phyloP scores from a whole-genome alignment of 2,329 filamentous ascomycete genomes.

The Stagonosporopsis vannaccii region DNA sequence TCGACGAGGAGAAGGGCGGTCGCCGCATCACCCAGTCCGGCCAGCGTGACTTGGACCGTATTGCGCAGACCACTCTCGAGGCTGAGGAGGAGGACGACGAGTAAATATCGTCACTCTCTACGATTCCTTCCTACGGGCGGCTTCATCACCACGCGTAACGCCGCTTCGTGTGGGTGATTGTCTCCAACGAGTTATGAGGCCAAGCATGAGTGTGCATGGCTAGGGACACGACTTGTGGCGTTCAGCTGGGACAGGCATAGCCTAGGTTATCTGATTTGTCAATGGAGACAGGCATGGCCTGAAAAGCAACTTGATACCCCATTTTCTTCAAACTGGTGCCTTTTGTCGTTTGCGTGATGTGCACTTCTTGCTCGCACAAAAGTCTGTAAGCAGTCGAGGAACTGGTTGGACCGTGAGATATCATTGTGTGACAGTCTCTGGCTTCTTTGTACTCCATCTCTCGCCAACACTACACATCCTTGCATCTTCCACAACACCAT shows the following conservation, averaged over 20 bases:
- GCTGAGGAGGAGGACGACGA: constrained; percentile 57
- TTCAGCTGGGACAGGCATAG: constrained; percentile 43
- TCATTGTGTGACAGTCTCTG: not conserved
- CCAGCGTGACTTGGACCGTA: constrained; percentile 96
- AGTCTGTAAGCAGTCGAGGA: not conserved
- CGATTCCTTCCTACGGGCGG: too few relatives aligned
- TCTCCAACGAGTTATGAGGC: not conserved
- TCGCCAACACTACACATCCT: not conserved
- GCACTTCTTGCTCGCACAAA: not conserved
- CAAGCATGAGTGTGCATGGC: not conserved
- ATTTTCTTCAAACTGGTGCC: constrained; percentile 7
- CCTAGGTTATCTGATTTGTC: constrained; percentile 41
- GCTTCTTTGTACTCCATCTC: not conserved
- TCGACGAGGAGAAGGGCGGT: constrained; percentile 98
- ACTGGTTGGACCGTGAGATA: not conserved
- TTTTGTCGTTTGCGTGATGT: not conserved
- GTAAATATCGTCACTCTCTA: constrained; percentile 33
- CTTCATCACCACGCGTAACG: not conserved
- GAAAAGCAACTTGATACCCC: constrained; percentile 43
- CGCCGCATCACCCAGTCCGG: constrained; percentile 97
- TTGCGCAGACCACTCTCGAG: constrained; percentile 61
- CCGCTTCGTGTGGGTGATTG: too few relatives aligned
- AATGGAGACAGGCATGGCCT: constrained; percentile 45
- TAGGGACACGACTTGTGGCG: constrained; percentile 45
- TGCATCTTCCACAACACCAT: not conserved